Base-by-base conservation (phyloP, 2,329 filamentous ascomycete species). In the Aspergillus luchuensis region DNA sequence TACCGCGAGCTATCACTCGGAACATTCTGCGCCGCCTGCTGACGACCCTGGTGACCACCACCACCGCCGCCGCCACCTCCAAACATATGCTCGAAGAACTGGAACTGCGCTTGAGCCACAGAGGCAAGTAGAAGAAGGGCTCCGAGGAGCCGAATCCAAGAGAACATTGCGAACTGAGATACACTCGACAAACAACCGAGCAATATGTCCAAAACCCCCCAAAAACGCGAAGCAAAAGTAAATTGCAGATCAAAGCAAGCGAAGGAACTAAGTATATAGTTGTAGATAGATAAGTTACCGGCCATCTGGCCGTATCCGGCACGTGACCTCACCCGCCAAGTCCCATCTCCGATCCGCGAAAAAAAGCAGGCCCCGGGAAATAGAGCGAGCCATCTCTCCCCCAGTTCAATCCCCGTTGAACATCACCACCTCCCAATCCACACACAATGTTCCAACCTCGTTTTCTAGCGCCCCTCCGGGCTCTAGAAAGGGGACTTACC, bases 21-120 rank as follows among this genome's bases (percentile, higher is more conserved):
- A 28, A 90, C 91, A 75, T 97, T 95, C 25, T 86, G 86, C 67
- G 88, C 83, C 58, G 86, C 85, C 49, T 84, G 81, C 47, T 84
- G 82, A 45, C 83, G 78, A 66, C 87, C 84, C 59, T 85, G 81
- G 63, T 79, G 79, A 61, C 83, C 82, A 21, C 54, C 58, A 11
- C 60, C 60, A 8, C 60, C 60, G 6, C 62, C 62, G 15, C 58
- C 58, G 67, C 86, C 86, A 69, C 87, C 86, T 69, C 87, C 85
- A 76, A 99, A 98, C 91, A 98, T 97, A 71, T 98, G 92, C 76
- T 97, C 93, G 79, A 98, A 99, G 85, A 99, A 97, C 74, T 91
- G 90, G 77, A 98, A 98, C 79, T 98, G 94, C 10, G 91, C 91
- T 59, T 84, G 80, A 4, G 83, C 87, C 15, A 80, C 70, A 33